Evolutionary conservation across 148 eudicot genomes (phyloP), one percentile per base, ranked within the genome.

Genomic region (Fagopyrum esculentum): DNA sequence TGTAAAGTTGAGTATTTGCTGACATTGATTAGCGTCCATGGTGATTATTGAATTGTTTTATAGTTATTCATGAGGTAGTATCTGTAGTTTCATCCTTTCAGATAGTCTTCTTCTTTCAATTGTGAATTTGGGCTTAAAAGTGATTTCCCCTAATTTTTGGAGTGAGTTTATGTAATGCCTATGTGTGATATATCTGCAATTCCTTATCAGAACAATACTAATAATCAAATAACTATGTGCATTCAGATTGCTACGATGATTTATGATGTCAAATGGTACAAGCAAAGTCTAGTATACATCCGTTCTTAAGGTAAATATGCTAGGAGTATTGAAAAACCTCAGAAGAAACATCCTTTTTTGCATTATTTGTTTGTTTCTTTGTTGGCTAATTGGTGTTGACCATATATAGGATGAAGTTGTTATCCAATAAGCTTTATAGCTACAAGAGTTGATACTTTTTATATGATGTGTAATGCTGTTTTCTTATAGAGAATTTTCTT

Each of bases 211-310:
- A 49, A 49, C 12, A 49, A 12, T 12, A 9, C 9, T 49, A 12
- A 8, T 49, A 49, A 49, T 49, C 40, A 35, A 35, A 1, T 1
- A 35, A 13, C 57, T 12, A 52, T 13, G 15, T 52, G 57, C 15
- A 52, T 52, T 52, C n/a, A 16, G n/a, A 52, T 52, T 17, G 15
- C 57, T 52, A 12, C 57, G n/a, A 35, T 35, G 57, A 59, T 59
- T 19, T 59, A 59, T 59, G 64, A 59, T 59, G 64, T 59, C 35
- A 59, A 59, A 59, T 59, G 64, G 64, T 59, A 17, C 64, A 59
- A 59, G 64, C 40, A 59, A 59, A 59, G 30, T 59, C 64, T 59
- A 19, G 64, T 59, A 22, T 59, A 59, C 64, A 59, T 59, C 64
- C 64, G 35, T 59, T 59, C 64, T 35, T 59, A 19, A 59, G 35